Evolutionary conservation across 2,329 filamentous ascomycete species (phyloP), one percentile per base, ranked within the genome.

Genomic region (Coniella lustricola): DNA sequence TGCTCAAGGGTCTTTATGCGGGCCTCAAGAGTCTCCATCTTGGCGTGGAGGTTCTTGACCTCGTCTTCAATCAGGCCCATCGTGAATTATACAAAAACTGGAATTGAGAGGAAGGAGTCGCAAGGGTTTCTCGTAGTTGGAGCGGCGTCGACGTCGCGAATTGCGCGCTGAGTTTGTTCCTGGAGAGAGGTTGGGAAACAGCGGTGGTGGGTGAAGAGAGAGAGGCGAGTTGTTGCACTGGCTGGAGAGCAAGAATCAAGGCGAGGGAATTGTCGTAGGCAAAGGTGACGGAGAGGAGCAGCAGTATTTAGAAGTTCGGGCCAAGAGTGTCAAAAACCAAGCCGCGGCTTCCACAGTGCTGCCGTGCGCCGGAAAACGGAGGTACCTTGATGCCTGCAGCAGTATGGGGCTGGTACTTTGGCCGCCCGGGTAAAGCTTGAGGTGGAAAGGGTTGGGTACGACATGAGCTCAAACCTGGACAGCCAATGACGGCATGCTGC

Each of bases 51-150:
- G 71, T 84, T 79, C 68, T 90, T 82, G 65, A 95, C 81, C 67
- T 90, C 82, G 65, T 93, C 87, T 66, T 87, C 84, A 70, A 91
- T 83, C 66, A 87, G 86, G 70, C 89, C 87, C 90, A 96, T 96
- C 77, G 69, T 77, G 70, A 59, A 29, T 5, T 13, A 22, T 20
- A n/a, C 35, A 39, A 18, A 18, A 40, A 22, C 3, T 38, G 17
- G 14, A 32, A 7, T 8, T 17, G 14, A 22, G 33, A 22, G 36
- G 12, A 21, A 32, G 25, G 3, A 22, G 44, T 46, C 43, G 43
- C 43, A 31, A 45, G n/a, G 43, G n/a, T 37, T 20, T 32, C 33
- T 29, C n/a, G 43, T 37, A 34, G 22, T n/a, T 21, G 32, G 8
- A 17, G 13, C 20, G 33, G n/a, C 25, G 42, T 33, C 32, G 33